phyloP scores from a whole-genome alignment of 352 stramenopile genomes.

The Pilasporangium apinafurcum region DNA sequence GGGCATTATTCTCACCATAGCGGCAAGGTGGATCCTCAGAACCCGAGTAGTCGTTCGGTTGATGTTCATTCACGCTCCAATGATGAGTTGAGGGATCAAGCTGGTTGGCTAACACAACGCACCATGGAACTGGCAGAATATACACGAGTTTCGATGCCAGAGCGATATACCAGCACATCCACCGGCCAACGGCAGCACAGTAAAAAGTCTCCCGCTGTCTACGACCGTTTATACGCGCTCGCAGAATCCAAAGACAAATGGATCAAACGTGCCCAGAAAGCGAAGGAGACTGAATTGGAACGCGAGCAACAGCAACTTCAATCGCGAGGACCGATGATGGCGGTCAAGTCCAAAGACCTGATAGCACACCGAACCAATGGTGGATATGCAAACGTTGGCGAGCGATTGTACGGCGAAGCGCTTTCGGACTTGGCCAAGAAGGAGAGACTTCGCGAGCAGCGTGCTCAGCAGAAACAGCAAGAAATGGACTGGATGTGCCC shows the following conservation, averaged over 20 bases:
- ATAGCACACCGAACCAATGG: constrained; percentile 42
- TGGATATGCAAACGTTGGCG: constrained; percentile 57
- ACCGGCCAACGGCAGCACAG: constrained; percentile 9
- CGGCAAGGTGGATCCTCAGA: constrained; percentile 37
- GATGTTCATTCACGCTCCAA: not conserved
- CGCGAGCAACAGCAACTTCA: constrained; percentile 32
- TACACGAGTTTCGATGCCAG: constrained; percentile 11
- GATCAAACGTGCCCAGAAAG: constrained; percentile 62
- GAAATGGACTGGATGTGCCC: constrained; percentile 75
- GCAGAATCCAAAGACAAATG: constrained; percentile 70
- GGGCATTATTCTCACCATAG: constrained; percentile 65
- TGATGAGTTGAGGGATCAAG: not conserved
- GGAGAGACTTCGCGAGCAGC: constrained; percentile 34
- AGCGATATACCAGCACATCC: constrained; percentile 4
- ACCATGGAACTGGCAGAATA: constrained; percentile 32
- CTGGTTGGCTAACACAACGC: constrained; percentile 23
- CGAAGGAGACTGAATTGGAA: constrained; percentile 48
- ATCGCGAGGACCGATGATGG: constrained; percentile 46
- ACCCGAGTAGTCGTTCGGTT: not conserved
- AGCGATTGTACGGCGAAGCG: constrained; percentile 69
- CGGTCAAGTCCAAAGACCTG: constrained; percentile 52
- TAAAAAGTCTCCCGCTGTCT: constrained; percentile 32
- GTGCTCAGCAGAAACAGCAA: constrained; percentile 29
- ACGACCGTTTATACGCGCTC: constrained; percentile 60
- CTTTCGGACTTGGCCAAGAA: constrained; percentile 62